phyloP scores from a whole-genome alignment of 2,329 filamentous ascomycete species.

The Parascedosporium putredinis region DNA sequence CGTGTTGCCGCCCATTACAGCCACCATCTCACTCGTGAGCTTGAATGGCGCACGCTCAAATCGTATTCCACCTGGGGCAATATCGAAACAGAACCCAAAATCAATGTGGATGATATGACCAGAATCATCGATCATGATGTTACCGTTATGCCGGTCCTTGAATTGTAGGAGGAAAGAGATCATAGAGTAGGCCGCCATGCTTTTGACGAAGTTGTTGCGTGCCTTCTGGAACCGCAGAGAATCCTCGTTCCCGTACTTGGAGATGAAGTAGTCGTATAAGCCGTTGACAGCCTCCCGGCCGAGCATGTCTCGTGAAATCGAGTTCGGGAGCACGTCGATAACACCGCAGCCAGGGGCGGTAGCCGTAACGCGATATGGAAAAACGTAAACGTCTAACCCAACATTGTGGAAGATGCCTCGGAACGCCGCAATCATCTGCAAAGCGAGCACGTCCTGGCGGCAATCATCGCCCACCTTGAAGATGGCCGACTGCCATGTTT shows the following conservation, averaged over 20 bases:
- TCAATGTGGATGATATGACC: conserved; percentile 98
- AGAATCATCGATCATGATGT: conserved; percentile 98
- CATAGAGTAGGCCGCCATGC: conserved; percentile 96
- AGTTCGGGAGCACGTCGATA: conserved; percentile 95
- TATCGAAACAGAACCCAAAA: conserved; percentile 99
- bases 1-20: conserved; percentile 89
- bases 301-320: conserved; percentile 96
- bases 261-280: conserved; percentile 95
- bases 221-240: conserved; percentile 91
- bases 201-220: conserved; percentile 95
- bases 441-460: conserved; percentile 86
- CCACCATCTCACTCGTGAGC: conserved; percentile 92
- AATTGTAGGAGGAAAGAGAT: conserved; percentile 96
- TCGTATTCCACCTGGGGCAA: conserved; percentile 89
- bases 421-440: conserved; percentile 98
- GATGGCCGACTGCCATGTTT: conserved; percentile 98
- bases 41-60: conserved; percentile 99
- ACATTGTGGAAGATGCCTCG: conserved; percentile 93
- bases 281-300: conserved; percentile 96
- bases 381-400: conserved; percentile 92
- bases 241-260: conserved; percentile 94
- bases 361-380: conserved; percentile 92
- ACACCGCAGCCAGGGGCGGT: conserved; percentile 96
- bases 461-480: conserved; percentile 99
- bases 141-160: conserved; percentile 98